A percentile compares a stretch with the other conserved stretches of the same genome.
phyloP scores from a whole-genome alignment of 1,284 basidiomycete genomes.

The Ganoderma boninense region DNA sequence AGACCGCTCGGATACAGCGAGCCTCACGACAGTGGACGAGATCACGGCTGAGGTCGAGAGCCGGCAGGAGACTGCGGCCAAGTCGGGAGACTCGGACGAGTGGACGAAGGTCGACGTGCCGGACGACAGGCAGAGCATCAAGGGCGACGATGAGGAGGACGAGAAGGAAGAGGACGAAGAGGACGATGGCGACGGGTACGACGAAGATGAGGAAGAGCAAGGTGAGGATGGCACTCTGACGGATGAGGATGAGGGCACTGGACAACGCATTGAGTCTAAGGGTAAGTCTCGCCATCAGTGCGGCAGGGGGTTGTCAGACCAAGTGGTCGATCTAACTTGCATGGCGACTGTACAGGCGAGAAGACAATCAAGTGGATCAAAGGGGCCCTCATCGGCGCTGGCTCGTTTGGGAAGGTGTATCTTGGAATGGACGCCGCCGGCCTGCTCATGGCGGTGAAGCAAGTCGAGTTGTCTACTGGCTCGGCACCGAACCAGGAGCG shows the following conservation, averaged over 20 bases:
- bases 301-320: constrained; percentile 8
- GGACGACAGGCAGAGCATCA: constrained; percentile 47
- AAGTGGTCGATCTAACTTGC: constrained; percentile 9
- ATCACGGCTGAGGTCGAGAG: constrained; percentile 97
- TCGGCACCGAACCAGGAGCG: constrained; percentile 91
- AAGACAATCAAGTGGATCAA: constrained; percentile 97
- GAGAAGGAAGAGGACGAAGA: constrained; percentile 48
- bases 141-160: constrained; percentile 48
- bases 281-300: constrained; percentile 49
- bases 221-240: constrained; percentile 50
- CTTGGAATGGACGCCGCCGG: constrained; percentile 98
- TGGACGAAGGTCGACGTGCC: constrained; percentile 71
- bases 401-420: constrained; percentile 95
- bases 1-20: constrained; percentile 89
- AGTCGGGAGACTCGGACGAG: constrained; percentile 63
- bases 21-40: constrained; percentile 95
- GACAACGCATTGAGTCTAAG: constrained; percentile 67
- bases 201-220: constrained; percentile 50
- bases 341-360: constrained; percentile 45
- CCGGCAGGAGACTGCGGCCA: constrained; percentile 64
- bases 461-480: constrained; percentile 93
- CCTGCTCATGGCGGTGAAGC: constrained; percentile 98
- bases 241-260: constrained; percentile 51
- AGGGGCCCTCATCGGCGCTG: constrained; percentile 96
- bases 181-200: constrained; percentile 51